These are phyloP conservation scores for Eleusine indica DNA, from an alignment of 176 grass and related monocot genomes.

Conservation along the genomic window DNA sequence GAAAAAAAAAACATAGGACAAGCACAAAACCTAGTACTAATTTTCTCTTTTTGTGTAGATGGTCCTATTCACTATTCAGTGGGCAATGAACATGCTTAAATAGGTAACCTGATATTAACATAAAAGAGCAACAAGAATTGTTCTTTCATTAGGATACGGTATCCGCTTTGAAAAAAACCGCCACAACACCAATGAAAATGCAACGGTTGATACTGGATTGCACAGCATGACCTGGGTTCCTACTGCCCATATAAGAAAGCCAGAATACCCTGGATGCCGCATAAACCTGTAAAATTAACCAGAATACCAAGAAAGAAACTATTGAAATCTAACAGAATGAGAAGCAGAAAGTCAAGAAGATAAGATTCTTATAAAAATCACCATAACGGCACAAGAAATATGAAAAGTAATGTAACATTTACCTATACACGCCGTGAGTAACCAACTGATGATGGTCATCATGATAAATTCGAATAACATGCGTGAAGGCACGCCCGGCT, in stretches of 20 bases:
- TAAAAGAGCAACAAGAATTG: neutral
- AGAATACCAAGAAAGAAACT: constrained; percentile 24
- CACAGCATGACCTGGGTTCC: constrained; percentile 97
- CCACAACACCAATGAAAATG: constrained; percentile 70
- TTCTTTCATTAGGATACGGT: constrained; percentile 74
- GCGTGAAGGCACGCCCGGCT: constrained; percentile 79
- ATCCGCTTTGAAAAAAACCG: constrained; percentile 79
- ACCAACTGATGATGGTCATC: constrained; percentile 80
- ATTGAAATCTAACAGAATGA: neutral
- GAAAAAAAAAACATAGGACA: constrained; percentile 27
- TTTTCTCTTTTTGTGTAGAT: constrained; percentile 11
- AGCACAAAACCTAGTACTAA: neutral
- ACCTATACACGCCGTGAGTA: constrained; percentile 95
- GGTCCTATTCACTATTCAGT: constrained; percentile 23
- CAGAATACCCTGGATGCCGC: constrained; percentile 90
- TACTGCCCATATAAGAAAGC: constrained; percentile 84
- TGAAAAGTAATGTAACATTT: constrained; percentile 11
- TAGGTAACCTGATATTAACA: neutral
- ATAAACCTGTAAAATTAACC: constrained; percentile 65
- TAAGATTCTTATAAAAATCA: neutral
- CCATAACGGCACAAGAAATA: neutral
- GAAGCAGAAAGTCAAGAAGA: neutral
- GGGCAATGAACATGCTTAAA: neutral
- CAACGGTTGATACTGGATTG: constrained; percentile 74
- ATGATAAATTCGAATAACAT: constrained; percentile 71